Evolutionary conservation across 2,329 filamentous ascomycete genomes (phyloP), one percentile per base, ranked within the genome.

Genomic region (Arthrobotrys sphaeroides): DNA sequence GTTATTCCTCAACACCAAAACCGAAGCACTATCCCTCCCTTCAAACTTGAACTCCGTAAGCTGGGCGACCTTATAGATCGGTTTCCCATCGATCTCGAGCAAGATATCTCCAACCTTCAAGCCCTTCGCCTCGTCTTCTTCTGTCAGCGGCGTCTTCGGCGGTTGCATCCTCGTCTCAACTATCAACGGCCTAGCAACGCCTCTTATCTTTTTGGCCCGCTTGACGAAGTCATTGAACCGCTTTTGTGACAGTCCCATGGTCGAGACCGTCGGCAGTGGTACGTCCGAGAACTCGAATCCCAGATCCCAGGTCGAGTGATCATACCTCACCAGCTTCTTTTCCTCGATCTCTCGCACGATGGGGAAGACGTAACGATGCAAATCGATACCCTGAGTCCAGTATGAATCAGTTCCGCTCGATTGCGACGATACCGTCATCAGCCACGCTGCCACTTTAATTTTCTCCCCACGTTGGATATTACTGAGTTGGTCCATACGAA

Each of bases 281-380:
- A 80, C 78, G 36, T 80, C 79, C 3, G 79, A 78, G 64, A 80
- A 80, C 55, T 80, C 79, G 47, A 80, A 79, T 2, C 79, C 79
- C 12, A 80, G 66, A 61, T 79, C 78, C 45, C 78, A 76, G 16
- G 73, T 75, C 10, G 77, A 60, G 36, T 78, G 73, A 16, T 70
- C 66, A 18, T 77, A 69, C 36, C 72, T 40, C 5, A 59, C 60
- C 12, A 72, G 55, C 26, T 72, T 77, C 33, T 66, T 67, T 49
- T 73, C 64, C 13, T 79, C 78, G 45, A 80, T 79, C 22, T 77
- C 77, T 10, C 64, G 66, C 43, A 80, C 79, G 9, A 80, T 73
- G 9, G 79, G 79, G 33, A 80, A 72, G 45, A 80, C 79, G 36
- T 80, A 80, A 45, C 79, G 78, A 49, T 76, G 77, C 28, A 80